Percentiles rank a stretch among this genome's conserved stretches.
phyloP scores from a whole-genome alignment of 2,329 filamentous ascomycete species.

The Madurella mycetomatis region DNA sequence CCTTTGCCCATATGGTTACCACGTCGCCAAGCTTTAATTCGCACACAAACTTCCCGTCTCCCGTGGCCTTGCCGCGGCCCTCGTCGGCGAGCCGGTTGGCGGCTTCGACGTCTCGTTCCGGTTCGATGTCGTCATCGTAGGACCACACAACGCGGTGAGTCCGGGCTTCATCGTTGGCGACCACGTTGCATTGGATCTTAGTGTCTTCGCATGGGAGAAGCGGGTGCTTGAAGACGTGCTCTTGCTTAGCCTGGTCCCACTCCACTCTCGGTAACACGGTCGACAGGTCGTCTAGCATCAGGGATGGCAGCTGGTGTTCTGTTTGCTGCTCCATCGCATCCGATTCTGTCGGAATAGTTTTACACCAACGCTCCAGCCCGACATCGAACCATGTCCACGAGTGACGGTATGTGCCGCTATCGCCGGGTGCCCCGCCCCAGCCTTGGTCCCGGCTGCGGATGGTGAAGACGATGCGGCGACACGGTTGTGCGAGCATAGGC shows the following conservation, averaged over 20 bases:
- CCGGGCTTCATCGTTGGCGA: slow-evolving; percentile 32
- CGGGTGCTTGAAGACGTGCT: slow-evolving; percentile 30
- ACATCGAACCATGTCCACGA: slow-evolving; percentile 63
- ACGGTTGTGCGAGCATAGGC: slow-evolving; percentile 43
- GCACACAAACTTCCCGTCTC: slow-evolving; percentile 52
- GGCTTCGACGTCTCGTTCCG: slow-evolving; percentile 20
- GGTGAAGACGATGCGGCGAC: slow-evolving; percentile 58
- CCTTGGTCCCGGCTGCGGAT: slow-evolving; percentile 57
- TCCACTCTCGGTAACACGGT: slow-evolving; percentile 18
- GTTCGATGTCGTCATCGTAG: slow-evolving; percentile 44
- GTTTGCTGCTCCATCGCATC: background rate
- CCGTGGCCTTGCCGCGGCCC: slow-evolving; percentile 50
- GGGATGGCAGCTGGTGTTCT: background rate
- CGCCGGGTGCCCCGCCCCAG: slow-evolving; percentile 37
- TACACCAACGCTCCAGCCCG: slow-evolving; percentile 53
- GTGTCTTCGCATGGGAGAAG: slow-evolving; percentile 34
- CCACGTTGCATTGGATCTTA: slow-evolving; percentile 46
- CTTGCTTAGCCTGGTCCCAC: slow-evolving; percentile 2
- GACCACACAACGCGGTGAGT: slow-evolving; percentile 52
- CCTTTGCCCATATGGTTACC: slow-evolving; percentile 57
- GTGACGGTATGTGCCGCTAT: slow-evolving; percentile 39
- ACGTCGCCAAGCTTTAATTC: slow-evolving; percentile 55
- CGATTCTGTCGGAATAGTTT: slow-evolving; percentile 29
- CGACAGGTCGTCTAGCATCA: slow-evolving; percentile 11
- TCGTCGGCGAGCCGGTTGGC: slow-evolving; percentile 30